A percentile compares a stretch with the other conserved stretches of the same genome.
phyloP scores from a whole-genome alignment of 2,329 filamentous ascomycete species.

The Colletotrichum higginsianum region DNA sequence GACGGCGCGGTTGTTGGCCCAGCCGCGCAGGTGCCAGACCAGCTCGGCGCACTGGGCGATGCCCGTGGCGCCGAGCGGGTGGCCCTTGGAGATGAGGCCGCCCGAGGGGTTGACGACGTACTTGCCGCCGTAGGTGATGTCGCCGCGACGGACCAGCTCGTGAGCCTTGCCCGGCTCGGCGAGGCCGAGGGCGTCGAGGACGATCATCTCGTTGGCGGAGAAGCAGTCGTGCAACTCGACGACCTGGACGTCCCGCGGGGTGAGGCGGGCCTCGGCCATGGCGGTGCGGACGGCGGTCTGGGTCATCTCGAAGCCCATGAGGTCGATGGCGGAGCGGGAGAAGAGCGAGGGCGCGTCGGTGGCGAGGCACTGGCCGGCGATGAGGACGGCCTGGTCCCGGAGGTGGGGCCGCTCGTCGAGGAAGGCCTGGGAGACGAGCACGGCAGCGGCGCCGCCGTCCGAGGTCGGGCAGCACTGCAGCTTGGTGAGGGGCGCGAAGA shows the following conservation, averaged over 20 bases:
- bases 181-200: slow-evolving; percentile 88
- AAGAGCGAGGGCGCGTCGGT: slow-evolving; percentile 88
- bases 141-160: slow-evolving; percentile 87
- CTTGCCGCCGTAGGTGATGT: slow-evolving; percentile 91
- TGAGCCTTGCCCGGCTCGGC: slow-evolving; percentile 87
- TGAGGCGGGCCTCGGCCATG: slow-evolving; percentile 80
- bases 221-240: slow-evolving; percentile 98
- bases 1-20: slow-evolving; percentile 90
- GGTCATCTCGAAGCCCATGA: slow-evolving; percentile 92
- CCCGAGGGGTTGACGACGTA: slow-evolving; percentile 94
- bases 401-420: slow-evolving; percentile 88
- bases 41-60: slow-evolving; percentile 95
- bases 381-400: slow-evolving; percentile 84
- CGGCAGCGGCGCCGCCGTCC: slow-evolving; percentile 89
- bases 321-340: slow-evolving; percentile 84
- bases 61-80: slow-evolving; percentile 94
- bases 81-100: slow-evolving; percentile 95
- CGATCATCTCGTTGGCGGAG: slow-evolving; percentile 93
- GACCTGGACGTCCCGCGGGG: slow-evolving; percentile 77
- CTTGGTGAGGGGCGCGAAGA: slow-evolving; percentile 92
- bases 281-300: slow-evolving; percentile 78
- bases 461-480: slow-evolving; percentile 99
- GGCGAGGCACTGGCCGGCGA: slow-evolving; percentile 90
- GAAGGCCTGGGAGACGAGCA: slow-evolving; percentile 91
- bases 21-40: slow-evolving; percentile 94